These are phyloP conservation scores for Paxillus involutus DNA, from an alignment of 768 basidiomycete species.

Conservation along the genomic window DNA sequence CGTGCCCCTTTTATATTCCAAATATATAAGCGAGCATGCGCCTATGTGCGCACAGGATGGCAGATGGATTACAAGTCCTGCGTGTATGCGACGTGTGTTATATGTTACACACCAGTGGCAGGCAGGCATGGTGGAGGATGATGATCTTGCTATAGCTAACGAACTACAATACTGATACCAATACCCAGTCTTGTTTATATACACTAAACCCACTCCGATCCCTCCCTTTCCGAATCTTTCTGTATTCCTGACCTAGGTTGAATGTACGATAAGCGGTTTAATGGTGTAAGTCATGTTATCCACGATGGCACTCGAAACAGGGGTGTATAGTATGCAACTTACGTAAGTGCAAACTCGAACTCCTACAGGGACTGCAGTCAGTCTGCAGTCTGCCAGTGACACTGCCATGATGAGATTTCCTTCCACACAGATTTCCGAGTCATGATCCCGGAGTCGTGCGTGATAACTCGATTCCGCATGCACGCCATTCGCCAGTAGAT, in stretches of 20 bases:
- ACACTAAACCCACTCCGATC: conserved; percentile 11
- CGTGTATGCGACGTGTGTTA: conserved; percentile 2
- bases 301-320: background rate
- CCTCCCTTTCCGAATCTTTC: background rate
- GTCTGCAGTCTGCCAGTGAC: too few relatives aligned
- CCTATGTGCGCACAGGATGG: background rate
- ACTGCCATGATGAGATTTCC: background rate
- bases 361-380: too few relatives aligned
- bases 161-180: conserved; percentile 1
- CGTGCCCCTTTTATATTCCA: conserved; percentile 31
- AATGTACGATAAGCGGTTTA: background rate
- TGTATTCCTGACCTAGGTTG: background rate
- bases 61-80: background rate
- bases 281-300: background rate
- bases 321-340: too few relatives aligned
- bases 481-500: too few relatives aligned
- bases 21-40: conserved; percentile 24
- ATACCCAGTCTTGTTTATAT: conserved; percentile 25
- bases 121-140: too few relatives aligned
- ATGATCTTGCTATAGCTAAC: too few relatives aligned
- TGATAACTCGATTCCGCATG: too few relatives aligned
- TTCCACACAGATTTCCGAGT: too few relatives aligned
- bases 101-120: background rate
- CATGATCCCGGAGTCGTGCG: too few relatives aligned
- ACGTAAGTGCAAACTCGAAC: too few relatives aligned